These are phyloP conservation scores for Gloeophyllum trabeum DNA, from an alignment of 768 basidiomycete species.

Conservation along the genomic window DNA sequence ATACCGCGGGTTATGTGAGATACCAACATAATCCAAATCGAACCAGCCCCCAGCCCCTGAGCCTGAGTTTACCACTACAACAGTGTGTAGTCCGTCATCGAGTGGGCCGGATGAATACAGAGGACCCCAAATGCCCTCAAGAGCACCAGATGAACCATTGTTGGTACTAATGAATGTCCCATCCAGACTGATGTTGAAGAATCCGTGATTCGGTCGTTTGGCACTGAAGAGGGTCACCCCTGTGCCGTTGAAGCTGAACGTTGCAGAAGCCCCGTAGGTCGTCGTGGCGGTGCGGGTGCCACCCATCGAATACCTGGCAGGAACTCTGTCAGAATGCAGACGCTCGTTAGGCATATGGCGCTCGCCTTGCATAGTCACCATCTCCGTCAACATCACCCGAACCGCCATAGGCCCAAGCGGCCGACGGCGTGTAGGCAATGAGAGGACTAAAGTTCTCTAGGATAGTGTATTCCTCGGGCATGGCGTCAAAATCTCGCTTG, in stretches of 20 bases:
- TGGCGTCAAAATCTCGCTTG: too few relatives aligned
- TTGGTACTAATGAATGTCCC: slow-evolving; percentile 1
- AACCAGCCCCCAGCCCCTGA: background rate
- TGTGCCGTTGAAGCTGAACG: slow-evolving; percentile 37
- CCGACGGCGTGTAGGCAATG: too few relatives aligned
- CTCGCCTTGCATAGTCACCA: too few relatives aligned
- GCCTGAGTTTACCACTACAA: background rate
- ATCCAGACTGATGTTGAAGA: slow-evolving; percentile 32
- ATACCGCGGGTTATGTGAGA: too few relatives aligned
- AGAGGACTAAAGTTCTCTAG: too few relatives aligned
- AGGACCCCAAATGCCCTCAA: background rate
- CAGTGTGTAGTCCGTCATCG: background rate
- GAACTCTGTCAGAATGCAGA: too few relatives aligned
- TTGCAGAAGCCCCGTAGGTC: slow-evolving; percentile 19
- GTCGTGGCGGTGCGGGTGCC: slow-evolving; percentile 27
- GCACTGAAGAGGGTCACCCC: slow-evolving; percentile 38
- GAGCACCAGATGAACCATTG: background rate
- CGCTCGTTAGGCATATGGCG: too few relatives aligned
- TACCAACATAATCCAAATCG: background rate
- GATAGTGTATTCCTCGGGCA: too few relatives aligned
- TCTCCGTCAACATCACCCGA: too few relatives aligned
- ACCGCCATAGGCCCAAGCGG: too few relatives aligned
- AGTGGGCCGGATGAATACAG: background rate
- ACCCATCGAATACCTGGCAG: slow-evolving; percentile 25
- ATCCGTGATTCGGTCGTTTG: slow-evolving; percentile 34